Percentiles rank a stretch among this genome's conserved stretches.
phyloP scores from a whole-genome alignment of 805 yeast genomes.

The Hyphopichia homilentoma region DNA sequence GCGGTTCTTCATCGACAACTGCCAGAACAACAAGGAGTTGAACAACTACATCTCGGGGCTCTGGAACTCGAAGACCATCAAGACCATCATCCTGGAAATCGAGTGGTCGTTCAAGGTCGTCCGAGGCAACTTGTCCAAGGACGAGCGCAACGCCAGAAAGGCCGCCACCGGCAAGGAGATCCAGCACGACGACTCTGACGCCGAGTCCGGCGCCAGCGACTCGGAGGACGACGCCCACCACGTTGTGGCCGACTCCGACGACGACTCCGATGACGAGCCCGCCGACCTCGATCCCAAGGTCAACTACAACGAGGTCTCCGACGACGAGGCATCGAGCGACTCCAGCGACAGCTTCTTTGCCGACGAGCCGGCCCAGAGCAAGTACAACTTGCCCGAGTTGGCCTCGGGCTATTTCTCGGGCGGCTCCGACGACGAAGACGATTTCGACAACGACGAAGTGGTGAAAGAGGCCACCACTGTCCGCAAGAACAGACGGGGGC shows the following conservation, averaged over 20 bases:
- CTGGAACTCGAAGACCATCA: slow-evolving; percentile 43
- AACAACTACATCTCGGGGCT: slow-evolving; percentile 47
- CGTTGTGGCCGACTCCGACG: slow-evolving; percentile 13
- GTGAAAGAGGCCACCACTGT: slow-evolving; percentile 51
- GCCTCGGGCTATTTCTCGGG: slow-evolving; percentile 83
- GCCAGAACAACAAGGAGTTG: slow-evolving; percentile 34
- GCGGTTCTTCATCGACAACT: slow-evolving; percentile 38
- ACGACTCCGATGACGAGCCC: slow-evolving; percentile 35
- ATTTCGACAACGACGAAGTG: slow-evolving; percentile 43
- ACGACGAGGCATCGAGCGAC: slow-evolving; percentile 50
- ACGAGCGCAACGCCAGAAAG: slow-evolving; percentile 29
- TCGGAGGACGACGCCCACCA: slow-evolving; percentile 11
- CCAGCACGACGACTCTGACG: slow-evolving; percentile 19
- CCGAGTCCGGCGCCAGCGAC: slow-evolving; percentile 18
- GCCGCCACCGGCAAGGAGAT: slow-evolving; percentile 15
- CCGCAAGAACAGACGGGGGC: slow-evolving; percentile 92
- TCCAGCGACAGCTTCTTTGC: slow-evolving; percentile 35
- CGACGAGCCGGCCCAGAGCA: slow-evolving; percentile 15
- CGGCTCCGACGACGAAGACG: slow-evolving; percentile 64
- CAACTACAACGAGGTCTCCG: slow-evolving; percentile 60
- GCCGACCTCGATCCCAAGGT: slow-evolving; percentile 32
- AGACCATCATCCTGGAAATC: slow-evolving; percentile 30
- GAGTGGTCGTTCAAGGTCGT: slow-evolving; percentile 44
- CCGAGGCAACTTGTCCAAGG: slow-evolving; percentile 42
- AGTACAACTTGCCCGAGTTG: slow-evolving; percentile 57